Evolutionary conservation across 257 asterid genomes (phyloP).

Genomic region (Nicotiana otophora): DNA sequence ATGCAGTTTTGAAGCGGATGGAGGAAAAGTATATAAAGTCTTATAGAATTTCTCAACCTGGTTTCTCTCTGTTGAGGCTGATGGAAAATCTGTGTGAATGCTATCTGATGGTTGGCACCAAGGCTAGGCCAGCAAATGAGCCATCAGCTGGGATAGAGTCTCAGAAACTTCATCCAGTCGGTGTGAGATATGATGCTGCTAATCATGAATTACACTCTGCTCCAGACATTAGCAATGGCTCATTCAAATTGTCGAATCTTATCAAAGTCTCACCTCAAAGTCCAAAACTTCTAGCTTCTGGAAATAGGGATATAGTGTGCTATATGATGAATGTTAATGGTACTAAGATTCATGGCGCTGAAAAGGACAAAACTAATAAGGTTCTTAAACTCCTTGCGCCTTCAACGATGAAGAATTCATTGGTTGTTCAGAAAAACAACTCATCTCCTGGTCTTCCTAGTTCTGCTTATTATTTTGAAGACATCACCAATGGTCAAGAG

Average conservation of each 20-base stretch:
- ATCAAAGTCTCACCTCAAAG: slow-evolving; percentile 20
- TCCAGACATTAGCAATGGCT: slow-evolving; percentile 16
- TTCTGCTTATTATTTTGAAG: slow-evolving; percentile 18
- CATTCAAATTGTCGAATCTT: slow-evolving; percentile 8
- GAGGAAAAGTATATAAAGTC: slow-evolving; percentile 27
- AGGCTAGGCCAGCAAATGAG: slow-evolving; percentile 3
- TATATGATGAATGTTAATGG: slow-evolving; percentile 6
- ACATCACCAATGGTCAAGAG: slow-evolving; percentile 40
- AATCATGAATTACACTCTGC: slow-evolving; percentile 18
- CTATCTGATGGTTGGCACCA: slow-evolving; percentile 27
- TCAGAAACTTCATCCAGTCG: neutral
- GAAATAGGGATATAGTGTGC: slow-evolving; percentile 22
- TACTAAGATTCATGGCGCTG: slow-evolving; percentile 8
- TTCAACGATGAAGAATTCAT: slow-evolving; percentile 13
- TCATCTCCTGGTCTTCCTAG: neutral
- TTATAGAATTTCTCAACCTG: slow-evolving; percentile 22
- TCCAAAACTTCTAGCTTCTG: slow-evolving; percentile 18
- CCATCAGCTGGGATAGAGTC: slow-evolving; percentile 10
- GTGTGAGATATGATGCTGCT: slow-evolving; percentile 11
- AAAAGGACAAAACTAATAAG: neutral
- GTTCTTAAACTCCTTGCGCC: neutral
- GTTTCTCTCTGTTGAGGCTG: slow-evolving; percentile 25
- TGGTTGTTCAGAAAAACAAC: slow-evolving; percentile 15
- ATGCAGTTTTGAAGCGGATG: slow-evolving; percentile 27
- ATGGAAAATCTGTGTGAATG: slow-evolving; percentile 34